A percentile compares a stretch with the other conserved stretches of the same genome.
Conservation (phyloP, 1,284 basidiomycete species). For the Malassezia equina region DNA sequence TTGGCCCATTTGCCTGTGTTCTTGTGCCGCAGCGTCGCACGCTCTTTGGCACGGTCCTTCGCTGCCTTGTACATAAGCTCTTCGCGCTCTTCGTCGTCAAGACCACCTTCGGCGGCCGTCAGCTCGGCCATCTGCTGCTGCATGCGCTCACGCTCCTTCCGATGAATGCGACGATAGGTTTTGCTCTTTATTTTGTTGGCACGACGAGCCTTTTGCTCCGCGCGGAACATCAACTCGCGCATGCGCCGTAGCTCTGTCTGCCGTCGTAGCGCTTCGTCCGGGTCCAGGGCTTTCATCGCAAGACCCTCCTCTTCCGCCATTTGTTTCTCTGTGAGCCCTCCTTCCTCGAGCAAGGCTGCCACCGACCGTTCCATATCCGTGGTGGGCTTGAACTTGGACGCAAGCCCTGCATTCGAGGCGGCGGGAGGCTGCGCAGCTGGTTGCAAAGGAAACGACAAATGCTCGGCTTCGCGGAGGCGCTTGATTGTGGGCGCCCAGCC, state of each 20-base stretch:
- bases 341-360: slow-evolving; percentile 42
- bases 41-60: slow-evolving; percentile 51
- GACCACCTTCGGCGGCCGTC: slow-evolving; percentile 2
- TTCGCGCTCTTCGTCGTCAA: slow-evolving; percentile 49
- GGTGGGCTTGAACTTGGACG: slow-evolving; percentile 54
- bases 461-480: slow-evolving; percentile 60
- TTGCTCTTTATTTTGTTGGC: slow-evolving; percentile 93
- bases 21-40: slow-evolving; percentile 46
- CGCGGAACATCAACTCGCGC: slow-evolving; percentile 87
- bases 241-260: slow-evolving; percentile 72
- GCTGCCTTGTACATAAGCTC: slow-evolving; percentile 61
- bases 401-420: slow-evolving; percentile 61
- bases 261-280: slow-evolving; percentile 71
- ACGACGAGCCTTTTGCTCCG: slow-evolving; percentile 79
- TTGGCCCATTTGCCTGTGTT: slow-evolving; percentile 48
- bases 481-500: slow-evolving; percentile 83
- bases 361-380: slow-evolving; percentile 37
- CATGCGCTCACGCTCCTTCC: slow-evolving; percentile 59
- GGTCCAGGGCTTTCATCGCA: slow-evolving; percentile 65
- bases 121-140: slow-evolving; percentile 52
- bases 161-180: slow-evolving; percentile 72
- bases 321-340: slow-evolving; percentile 56
- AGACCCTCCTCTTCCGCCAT: slow-evolving; percentile 67
- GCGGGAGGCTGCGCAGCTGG: slow-evolving; percentile 27
- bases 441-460: slow-evolving; percentile 83